Conservation (phyloP, 139 green algal genomes). For the Protoeuglena noctilucae region DNA sequence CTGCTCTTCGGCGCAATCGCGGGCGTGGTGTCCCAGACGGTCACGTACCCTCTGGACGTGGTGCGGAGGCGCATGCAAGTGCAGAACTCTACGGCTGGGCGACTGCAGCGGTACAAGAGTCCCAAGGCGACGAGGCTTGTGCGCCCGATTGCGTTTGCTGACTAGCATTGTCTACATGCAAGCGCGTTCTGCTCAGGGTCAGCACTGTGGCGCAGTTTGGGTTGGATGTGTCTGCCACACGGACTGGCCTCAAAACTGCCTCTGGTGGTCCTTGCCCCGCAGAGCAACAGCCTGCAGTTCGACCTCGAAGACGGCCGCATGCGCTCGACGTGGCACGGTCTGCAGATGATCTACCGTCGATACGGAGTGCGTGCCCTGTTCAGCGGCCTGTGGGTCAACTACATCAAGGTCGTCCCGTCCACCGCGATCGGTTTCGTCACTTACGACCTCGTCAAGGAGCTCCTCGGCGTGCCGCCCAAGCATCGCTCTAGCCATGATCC, state of each 20-base stretch:
- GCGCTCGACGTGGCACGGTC: slow-evolving; percentile 23
- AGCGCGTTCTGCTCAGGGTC: background rate
- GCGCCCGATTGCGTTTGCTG: background rate
- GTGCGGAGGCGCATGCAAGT: slow-evolving; percentile 83
- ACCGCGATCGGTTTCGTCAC: slow-evolving; percentile 83
- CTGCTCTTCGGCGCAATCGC: slow-evolving; percentile 60
- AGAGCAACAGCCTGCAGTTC: too few relatives aligned
- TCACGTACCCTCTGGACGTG: slow-evolving; percentile 67
- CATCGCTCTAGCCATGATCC: too few relatives aligned
- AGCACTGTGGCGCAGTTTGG: background rate
- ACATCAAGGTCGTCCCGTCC: slow-evolving; percentile 81
- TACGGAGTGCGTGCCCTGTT: slow-evolving; percentile 37
- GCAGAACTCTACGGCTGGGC: background rate
- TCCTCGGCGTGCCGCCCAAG: too few relatives aligned
- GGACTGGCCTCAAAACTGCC: background rate
- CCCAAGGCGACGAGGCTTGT: background rate
- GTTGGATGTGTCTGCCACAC: background rate
- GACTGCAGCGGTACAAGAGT: background rate
- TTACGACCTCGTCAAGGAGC: slow-evolving; percentile 67
- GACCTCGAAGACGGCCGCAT: too few relatives aligned
- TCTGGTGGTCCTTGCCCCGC: too few relatives aligned
- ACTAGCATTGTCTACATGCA: slow-evolving; percentile 8
- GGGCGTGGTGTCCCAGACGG: slow-evolving; percentile 70
- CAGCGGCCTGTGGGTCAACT: slow-evolving; percentile 72
- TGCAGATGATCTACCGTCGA: slow-evolving; percentile 21